Conservation (phyloP, 2,329 filamentous ascomycete species). For the Trichophyton schoenleinii region DNA sequence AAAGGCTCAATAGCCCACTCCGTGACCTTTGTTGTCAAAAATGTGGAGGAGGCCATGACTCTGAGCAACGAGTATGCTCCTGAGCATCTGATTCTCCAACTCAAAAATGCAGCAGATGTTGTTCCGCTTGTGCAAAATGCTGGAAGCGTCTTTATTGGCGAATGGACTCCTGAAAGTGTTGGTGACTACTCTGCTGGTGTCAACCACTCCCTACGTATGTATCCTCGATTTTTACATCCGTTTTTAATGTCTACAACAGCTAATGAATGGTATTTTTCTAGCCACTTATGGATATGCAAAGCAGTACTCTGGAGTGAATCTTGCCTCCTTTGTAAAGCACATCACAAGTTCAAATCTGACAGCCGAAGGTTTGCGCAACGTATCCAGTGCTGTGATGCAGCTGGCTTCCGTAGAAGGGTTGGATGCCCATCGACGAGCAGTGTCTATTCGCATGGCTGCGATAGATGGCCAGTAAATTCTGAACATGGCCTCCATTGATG, state of each 20-base stretch:
- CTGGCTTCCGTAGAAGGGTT: constrained; percentile 87
- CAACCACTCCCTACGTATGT: constrained; percentile 92
- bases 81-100: constrained; percentile 88
- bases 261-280: constrained; percentile 29
- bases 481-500: too few species aligned
- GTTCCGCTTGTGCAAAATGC: constrained; percentile 80
- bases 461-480: constrained; percentile 8
- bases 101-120: constrained; percentile 60
- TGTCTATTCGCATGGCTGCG: constrained; percentile 42
- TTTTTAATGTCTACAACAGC: constrained; percentile 5
- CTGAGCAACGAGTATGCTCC: constrained; percentile 92
- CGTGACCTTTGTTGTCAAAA: constrained; percentile 65
- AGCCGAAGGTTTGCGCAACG: constrained; percentile 68
- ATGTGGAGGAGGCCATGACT: constrained; percentile 59
- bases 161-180: constrained; percentile 95
- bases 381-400: constrained; percentile 85
- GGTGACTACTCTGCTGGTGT: constrained; percentile 97
- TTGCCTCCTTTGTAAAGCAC: constrained; percentile 93
- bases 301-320: constrained; percentile 95
- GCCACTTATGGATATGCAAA: constrained; percentile 96
- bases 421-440: constrained; percentile 74
- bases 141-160: constrained; percentile 87
- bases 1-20: constrained; percentile 82
- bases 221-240: background rate
- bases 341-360: constrained; percentile 91